Base-by-base conservation (phyloP, 805 yeast genomes). In the Kuraishia floccosa region DNA sequence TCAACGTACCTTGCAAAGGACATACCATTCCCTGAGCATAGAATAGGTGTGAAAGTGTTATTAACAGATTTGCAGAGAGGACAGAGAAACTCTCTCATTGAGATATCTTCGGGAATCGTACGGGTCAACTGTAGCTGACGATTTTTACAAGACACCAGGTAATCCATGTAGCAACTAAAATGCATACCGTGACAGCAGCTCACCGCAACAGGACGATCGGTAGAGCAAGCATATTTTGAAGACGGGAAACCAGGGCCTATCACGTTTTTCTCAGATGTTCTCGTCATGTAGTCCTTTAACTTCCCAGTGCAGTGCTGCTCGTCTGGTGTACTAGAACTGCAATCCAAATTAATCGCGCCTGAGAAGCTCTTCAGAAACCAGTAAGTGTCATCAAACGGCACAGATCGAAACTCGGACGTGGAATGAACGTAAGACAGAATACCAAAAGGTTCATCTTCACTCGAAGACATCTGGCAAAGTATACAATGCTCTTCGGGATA, bases 141-240 rank as follows among this genome's bases (percentile, higher is more conserved):
- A 5, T 63, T 53, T 31, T 70, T 58, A 26, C 67, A 62, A n/a
- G 76, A 67, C 20, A 59, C 21, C 44, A 79, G 51, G 44, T 74
- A 82, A 35, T 74, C 73, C 32, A 71, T 52, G 44, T 77, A 79
- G 48, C 98, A 89, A 12, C 70, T 63, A 37, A 69, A 73, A 51
- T 89, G 98, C 76, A 89, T 79, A 2, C 94, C 93, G 54, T 89
- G 98, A 1, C 96, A 94, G 58, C 98, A 89, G 31, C 94, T 78
- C 37, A 74, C 68, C 3, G 78, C 61, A 1, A 80, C 65, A 6
- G 68, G 49, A 34, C 63, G 61, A 28, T 57, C 56, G 25, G 68
- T 62, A 25, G 56, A 54, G 28, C 54, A 34, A 39, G 53, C 35
- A 14, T 50, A 50, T 13, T 48, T 52, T 6, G 41, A 44, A 4